Percentiles rank a stretch among this genome's conserved stretches.
Conservation (phyloP, 371 early-diverging fungal species). For the Mortierella sp. region DNA sequence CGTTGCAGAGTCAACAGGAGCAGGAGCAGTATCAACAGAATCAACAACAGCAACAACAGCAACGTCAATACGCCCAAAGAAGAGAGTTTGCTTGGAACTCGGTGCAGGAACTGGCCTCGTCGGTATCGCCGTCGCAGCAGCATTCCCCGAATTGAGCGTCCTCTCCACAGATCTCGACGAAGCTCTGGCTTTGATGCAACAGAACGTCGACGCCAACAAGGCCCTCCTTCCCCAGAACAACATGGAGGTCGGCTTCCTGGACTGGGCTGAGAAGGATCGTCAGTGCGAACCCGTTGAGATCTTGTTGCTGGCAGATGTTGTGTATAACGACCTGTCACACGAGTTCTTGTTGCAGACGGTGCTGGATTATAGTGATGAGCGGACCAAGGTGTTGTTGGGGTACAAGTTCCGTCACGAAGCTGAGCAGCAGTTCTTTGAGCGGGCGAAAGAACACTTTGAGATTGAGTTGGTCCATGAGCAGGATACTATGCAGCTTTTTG, state of each 20-base stretch:
- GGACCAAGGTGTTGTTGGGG: constrained; percentile 51
- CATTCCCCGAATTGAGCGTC: constrained; percentile 50
- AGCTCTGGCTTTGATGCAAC: constrained; percentile 53
- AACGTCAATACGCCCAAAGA: constrained; percentile 19
- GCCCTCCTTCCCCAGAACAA: constrained; percentile 38
- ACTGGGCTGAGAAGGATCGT: constrained; percentile 57
- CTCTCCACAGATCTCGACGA: constrained; percentile 55
- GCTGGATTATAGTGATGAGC: constrained; percentile 50
- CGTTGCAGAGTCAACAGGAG: constrained; percentile 12
- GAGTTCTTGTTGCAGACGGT: constrained; percentile 47
- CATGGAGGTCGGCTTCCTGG: constrained; percentile 54
- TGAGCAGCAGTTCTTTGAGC: constrained; percentile 52
- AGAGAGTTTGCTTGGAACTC: constrained; percentile 52
- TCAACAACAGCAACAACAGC: not conserved
- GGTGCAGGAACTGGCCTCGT: constrained; percentile 58
- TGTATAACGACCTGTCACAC: constrained; percentile 55
- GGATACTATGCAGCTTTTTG: constrained; percentile 58
- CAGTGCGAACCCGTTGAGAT: constrained; percentile 55
- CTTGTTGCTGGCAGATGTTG: constrained; percentile 53
- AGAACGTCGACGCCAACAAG: constrained; percentile 54
- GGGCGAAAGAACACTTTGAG: constrained; percentile 42
- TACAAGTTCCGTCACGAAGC: constrained; percentile 58
- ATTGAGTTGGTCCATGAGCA: constrained; percentile 52
- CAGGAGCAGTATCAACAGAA: constrained; percentile 9
- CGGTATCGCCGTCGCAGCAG: constrained; percentile 53